Percentiles rank a stretch among this genome's conserved stretches.
phyloP scores from a whole-genome alignment of 2,329 filamentous ascomycete species.

The Trichoderma atrobrunneum region DNA sequence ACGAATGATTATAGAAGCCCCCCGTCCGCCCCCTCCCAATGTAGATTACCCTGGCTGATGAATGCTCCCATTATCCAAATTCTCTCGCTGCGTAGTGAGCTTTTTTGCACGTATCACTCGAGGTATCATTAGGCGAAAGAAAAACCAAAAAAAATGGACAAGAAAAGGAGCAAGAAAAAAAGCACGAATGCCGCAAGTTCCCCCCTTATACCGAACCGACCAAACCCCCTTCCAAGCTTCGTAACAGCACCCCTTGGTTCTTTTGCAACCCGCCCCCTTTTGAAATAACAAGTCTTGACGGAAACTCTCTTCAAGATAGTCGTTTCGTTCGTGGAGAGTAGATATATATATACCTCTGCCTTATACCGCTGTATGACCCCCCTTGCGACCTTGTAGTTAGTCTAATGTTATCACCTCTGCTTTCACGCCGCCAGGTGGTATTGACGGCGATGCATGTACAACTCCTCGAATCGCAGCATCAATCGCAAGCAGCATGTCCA shows the following conservation, averaged over 20 bases:
- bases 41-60: background rate
- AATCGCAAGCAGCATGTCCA: constrained; percentile 47
- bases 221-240: background rate
- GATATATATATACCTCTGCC: background rate
- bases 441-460: constrained; percentile 11
- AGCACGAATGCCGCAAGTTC: background rate
- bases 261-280: background rate
- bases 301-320: background rate
- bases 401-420: background rate
- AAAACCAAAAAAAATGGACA: background rate
- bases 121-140: constrained; percentile 32
- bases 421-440: background rate
- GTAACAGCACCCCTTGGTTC: background rate
- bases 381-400: background rate
- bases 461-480: constrained; percentile 46
- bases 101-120: constrained; percentile 3
- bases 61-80: constrained; percentile 11
- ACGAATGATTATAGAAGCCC: background rate
- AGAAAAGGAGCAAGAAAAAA: background rate
- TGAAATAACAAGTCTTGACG: background rate
- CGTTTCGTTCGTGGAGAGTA: background rate
- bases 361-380: background rate
- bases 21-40: background rate
- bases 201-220: background rate
- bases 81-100: constrained; percentile 3